A percentile compares a stretch with the other conserved stretches of the same genome.
Evolutionary conservation across 306 rosid genomes (phyloP).

Genomic region (Corylus heterophylla): DNA sequence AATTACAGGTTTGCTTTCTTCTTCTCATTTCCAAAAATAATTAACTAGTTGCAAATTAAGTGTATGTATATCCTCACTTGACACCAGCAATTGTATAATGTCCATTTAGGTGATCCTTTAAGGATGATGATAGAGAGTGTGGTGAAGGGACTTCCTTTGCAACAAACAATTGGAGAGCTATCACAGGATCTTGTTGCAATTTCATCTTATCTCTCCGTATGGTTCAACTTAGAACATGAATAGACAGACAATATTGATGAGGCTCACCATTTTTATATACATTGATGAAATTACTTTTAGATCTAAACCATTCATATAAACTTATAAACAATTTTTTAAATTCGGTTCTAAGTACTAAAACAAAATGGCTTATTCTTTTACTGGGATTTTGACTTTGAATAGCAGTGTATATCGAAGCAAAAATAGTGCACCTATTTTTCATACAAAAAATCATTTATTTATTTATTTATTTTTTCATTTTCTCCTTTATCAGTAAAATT

Average conservation of each 20-base stretch:
- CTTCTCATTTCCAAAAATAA: background rate
- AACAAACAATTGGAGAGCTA: conserved; percentile 49
- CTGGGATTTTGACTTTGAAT: background rate
- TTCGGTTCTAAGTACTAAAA: background rate
- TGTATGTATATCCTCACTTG: conserved; percentile 13
- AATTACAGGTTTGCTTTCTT: conserved; percentile 57
- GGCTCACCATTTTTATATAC: background rate
- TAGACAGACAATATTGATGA: background rate
- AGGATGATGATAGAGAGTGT: conserved; percentile 44
- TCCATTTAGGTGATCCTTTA: conserved; percentile 53
- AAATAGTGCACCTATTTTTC: background rate
- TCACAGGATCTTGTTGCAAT: conserved; percentile 53
- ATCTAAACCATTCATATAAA: background rate
- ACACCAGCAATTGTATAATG: conserved; percentile 32
- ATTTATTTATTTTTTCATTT: too few relatives aligned
- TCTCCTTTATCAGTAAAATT: too few relatives aligned
- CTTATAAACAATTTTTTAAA: background rate
- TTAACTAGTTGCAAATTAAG: background rate
- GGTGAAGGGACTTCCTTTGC: conserved; percentile 58
- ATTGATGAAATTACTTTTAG: background rate
- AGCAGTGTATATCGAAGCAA: background rate
- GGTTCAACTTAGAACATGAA: conserved; percentile 33
- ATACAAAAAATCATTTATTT: too few relatives aligned
- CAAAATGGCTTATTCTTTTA: background rate
- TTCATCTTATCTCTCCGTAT: conserved; percentile 68